These are phyloP conservation scores for Xylariaceae sp. DNA, from an alignment of 2,329 filamentous ascomycete species.

Conservation along the genomic window DNA sequence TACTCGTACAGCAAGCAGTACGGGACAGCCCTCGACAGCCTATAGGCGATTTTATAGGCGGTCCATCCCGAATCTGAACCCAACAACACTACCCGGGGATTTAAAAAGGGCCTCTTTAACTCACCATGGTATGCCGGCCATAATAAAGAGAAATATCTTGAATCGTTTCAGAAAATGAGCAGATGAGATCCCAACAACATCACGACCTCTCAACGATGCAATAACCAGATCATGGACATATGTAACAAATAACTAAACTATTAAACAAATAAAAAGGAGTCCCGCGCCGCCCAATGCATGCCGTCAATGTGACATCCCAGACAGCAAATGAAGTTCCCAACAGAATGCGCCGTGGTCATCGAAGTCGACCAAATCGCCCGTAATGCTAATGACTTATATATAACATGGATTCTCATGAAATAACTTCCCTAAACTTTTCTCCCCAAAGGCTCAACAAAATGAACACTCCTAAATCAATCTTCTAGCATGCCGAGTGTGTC, in stretches of 20 bases:
- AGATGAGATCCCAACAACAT: no score
- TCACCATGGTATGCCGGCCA: no score
- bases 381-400: background rate
- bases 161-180: no score
- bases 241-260: background rate
- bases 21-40: no score
- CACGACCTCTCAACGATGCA: background rate
- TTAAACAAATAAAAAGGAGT: background rate
- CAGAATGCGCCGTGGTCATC: background rate
- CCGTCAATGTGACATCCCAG: background rate
- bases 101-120: no score
- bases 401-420: background rate
- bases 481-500: slow-evolving; percentile 66
- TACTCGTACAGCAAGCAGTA: background rate
- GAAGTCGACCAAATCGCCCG: background rate
- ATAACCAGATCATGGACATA: background rate
- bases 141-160: no score
- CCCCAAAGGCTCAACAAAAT: background rate
- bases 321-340: background rate
- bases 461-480: slow-evolving; percentile 32
- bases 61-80: no score
- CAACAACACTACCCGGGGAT: no score
- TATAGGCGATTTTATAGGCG: no score
- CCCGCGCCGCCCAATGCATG: background rate
- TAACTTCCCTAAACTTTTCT: background rate